Conservation (phyloP, 2,329 filamentous ascomycete species). For the Fusarium veterinarium region DNA sequence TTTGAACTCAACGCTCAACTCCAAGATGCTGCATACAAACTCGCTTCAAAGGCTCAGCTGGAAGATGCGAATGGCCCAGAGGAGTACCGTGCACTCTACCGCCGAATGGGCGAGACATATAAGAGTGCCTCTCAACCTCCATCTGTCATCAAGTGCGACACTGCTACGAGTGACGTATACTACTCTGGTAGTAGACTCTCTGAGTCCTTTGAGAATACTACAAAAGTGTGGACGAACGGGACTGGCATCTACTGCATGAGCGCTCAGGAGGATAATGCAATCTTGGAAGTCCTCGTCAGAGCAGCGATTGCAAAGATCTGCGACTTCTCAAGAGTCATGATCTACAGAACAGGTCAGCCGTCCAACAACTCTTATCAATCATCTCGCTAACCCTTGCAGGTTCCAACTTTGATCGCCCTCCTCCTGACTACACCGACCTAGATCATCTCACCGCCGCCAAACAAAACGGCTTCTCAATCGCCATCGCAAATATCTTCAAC, state of each 20-base stretch:
- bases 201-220: slow-evolving; percentile 74
- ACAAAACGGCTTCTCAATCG: slow-evolving; percentile 72
- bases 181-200: slow-evolving; percentile 71
- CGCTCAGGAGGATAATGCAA: slow-evolving; percentile 79
- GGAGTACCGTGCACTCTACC: slow-evolving; percentile 67
- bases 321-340: slow-evolving; percentile 74
- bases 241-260: slow-evolving; percentile 76
- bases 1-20: slow-evolving; percentile 73
- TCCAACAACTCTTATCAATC: rapidly evolving
- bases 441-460: slow-evolving; percentile 70
- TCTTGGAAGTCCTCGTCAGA: slow-evolving; percentile 73
- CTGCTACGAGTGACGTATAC: slow-evolving; percentile 78
- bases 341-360: slow-evolving; percentile 69
- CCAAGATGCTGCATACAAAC: slow-evolving; percentile 61
- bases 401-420: slow-evolving; percentile 78
- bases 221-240: slow-evolving; percentile 73
- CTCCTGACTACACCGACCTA: slow-evolving; percentile 64
- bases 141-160: slow-evolving; percentile 71
- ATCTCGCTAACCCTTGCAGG: slow-evolving; percentile 47
- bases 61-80: slow-evolving; percentile 61
- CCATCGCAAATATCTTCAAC: slow-evolving; percentile 73
- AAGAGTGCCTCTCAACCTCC: slow-evolving; percentile 60
- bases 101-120: slow-evolving; percentile 53
- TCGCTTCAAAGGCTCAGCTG: slow-evolving; percentile 64
- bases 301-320: slow-evolving; percentile 66